phyloP scores from a whole-genome alignment of 495 filamentous ascomycete species.

The Aspergillus sclerotioniger region DNA sequence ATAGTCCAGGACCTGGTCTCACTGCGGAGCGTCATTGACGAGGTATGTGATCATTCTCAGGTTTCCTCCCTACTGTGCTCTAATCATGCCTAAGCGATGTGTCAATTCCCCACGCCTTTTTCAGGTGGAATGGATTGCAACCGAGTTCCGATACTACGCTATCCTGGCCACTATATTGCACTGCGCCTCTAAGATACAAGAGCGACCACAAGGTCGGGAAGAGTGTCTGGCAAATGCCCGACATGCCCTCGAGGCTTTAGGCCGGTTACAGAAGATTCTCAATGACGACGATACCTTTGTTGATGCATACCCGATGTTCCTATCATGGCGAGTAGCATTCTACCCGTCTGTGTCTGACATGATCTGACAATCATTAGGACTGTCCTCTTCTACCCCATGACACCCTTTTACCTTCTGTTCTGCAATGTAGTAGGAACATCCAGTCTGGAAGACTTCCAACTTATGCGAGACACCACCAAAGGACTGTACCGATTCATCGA shows the following conservation, averaged over 20 bases:
- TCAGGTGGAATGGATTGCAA: too few species aligned
- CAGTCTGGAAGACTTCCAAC: constrained; percentile 28
- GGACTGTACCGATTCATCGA: constrained; percentile 27
- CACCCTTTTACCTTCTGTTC: constrained; percentile 34
- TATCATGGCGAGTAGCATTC: constrained; percentile 24
- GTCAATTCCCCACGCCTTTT: too few species aligned
- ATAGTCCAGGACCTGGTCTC: not conserved
- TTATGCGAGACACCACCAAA: constrained; percentile 29
- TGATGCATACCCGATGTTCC: constrained; percentile 30
- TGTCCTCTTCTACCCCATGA: constrained; percentile 30
- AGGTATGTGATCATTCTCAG: too few species aligned
- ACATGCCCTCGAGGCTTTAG: constrained; percentile 23
- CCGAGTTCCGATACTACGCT: constrained; percentile 34
- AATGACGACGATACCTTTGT: constrained; percentile 17
- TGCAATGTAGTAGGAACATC: constrained; percentile 35
- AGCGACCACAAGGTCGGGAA: constrained; percentile 27
- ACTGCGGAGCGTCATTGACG: too few species aligned
- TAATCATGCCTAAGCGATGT: too few species aligned
- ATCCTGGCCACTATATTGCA: constrained; percentile 21
- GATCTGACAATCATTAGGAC: constrained; percentile 20
- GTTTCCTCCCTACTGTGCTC: too few species aligned
- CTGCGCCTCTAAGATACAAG: not conserved
- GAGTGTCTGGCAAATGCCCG: constrained; percentile 30
- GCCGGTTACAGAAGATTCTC: constrained; percentile 24
- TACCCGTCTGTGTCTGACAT: not conserved